Percentiles rank a stretch among this genome's conserved stretches.
Conservation (phyloP, 2,329 filamentous ascomycete species). For the Sclerotinia borealis region DNA sequence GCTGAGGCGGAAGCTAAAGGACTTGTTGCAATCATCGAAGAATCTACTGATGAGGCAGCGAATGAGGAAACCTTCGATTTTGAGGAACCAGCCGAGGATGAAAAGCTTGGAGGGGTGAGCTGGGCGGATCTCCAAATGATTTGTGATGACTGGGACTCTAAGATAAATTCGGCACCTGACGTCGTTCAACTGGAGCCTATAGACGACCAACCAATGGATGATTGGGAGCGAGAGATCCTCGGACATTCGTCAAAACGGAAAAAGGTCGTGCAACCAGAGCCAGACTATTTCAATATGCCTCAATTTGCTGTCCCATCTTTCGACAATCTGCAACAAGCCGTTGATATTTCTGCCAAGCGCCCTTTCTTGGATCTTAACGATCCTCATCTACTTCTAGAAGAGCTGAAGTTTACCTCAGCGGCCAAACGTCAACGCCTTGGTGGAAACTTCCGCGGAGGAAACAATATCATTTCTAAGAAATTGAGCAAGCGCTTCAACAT, state of each 20-base stretch:
- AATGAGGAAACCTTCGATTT: conserved; percentile 46
- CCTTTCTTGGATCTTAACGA: conserved; percentile 85
- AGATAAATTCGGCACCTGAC: conserved; percentile 40
- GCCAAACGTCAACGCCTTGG: conserved; percentile 46
- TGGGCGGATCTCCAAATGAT: conserved; percentile 78
- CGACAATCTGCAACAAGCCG: conserved; percentile 72
- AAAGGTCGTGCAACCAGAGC: conserved; percentile 45
- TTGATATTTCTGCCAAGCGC: conserved; percentile 66
- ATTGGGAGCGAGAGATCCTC: conserved; percentile 57
- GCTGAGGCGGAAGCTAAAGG: conserved; percentile 46
- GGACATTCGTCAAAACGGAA: conserved; percentile 56
- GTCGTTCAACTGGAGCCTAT: conserved; percentile 24
- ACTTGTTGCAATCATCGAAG: conserved; percentile 40
- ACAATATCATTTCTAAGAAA: conserved; percentile 63
- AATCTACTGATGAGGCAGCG: conserved; percentile 34
- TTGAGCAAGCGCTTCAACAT: conserved; percentile 85
- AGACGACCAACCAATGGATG: conserved; percentile 46
- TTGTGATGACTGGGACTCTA: conserved; percentile 77
- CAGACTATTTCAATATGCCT: conserved; percentile 52
- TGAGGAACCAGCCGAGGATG: conserved; percentile 46
- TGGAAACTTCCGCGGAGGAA: conserved; percentile 58
- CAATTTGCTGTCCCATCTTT: conserved; percentile 63
- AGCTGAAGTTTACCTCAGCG: conserved; percentile 58
- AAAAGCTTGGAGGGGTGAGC: conserved; percentile 67
- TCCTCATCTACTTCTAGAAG: conserved; percentile 76